Conservation (phyloP, 495 filamentous ascomycete genomes). For the Penicillium pulvis region DNA sequence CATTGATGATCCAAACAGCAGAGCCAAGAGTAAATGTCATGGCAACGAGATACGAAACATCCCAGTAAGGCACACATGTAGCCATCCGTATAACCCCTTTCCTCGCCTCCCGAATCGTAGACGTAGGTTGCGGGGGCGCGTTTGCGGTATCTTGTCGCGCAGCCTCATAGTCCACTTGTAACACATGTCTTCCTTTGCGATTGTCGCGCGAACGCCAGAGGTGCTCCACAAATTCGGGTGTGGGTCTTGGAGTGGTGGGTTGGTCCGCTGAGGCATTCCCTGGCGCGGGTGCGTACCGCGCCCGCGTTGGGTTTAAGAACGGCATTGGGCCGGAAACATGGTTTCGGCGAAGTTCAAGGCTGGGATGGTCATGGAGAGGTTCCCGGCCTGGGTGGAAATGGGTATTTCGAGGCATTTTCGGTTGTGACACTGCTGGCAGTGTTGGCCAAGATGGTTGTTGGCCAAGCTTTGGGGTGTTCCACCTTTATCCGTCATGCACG, state of each 20-base stretch:
- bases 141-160: slow-evolving; percentile 24
- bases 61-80: slow-evolving; percentile 63
- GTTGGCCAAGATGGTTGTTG: background rate
- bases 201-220: slow-evolving; percentile 70
- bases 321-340: slow-evolving; percentile 25
- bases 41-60: slow-evolving; percentile 69
- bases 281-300: slow-evolving; percentile 12
- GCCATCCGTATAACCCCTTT: slow-evolving; percentile 57
- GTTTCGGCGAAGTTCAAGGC: slow-evolving; percentile 10
- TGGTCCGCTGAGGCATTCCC: background rate
- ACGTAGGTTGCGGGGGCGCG: slow-evolving; percentile 46
- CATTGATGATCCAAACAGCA: slow-evolving; percentile 67
- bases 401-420: slow-evolving; percentile 22
- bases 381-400: slow-evolving; percentile 23
- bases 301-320: slow-evolving; percentile 29
- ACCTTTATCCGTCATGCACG: background rate
- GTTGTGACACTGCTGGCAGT: background rate
- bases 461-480: slow-evolving; percentile 13
- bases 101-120: slow-evolving; percentile 37
- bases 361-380: slow-evolving; percentile 18
- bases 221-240: slow-evolving; percentile 31
- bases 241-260: background rate
- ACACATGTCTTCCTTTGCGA: slow-evolving; percentile 67
- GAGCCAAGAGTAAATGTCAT: slow-evolving; percentile 65
- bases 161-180: slow-evolving; percentile 44